Base-by-base conservation (phyloP, 2,329 filamentous ascomycete species). In the Alternaria sp. region DNA sequence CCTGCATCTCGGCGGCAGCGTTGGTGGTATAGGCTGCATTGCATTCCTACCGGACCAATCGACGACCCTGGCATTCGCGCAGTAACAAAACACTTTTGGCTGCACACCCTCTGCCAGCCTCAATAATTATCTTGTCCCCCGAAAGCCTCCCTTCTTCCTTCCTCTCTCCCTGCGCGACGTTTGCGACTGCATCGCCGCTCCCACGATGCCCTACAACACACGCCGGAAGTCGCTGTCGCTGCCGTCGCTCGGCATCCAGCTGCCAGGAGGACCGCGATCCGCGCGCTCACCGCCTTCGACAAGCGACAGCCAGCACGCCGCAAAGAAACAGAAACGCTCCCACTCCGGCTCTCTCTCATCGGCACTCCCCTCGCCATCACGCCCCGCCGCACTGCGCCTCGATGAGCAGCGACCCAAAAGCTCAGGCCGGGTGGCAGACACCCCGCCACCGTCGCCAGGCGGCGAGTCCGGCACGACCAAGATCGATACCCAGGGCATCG, bases 201-300 rank as follows among this genome's bases (percentile, higher is more conserved):
- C 43, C 64, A 83, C 73, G 75, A 97, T 97, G 93, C 92, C 91
- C 78, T 97, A 97, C 87, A 97, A 97, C 82, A 98, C 95, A 72
- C 92, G 95, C 83, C 91, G 94, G 82, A 98, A 98, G 86, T 97
- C 94, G 78, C 85, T 99, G 71, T 97, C 94, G 67, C 86, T 98
- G 77, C 92, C 93, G 64, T 96, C 94, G 71, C 87, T 98, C 75
- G 96, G 96, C 79, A 97, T 98, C 74, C 92, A 96, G 75, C 86
- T 97, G 58, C 89, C 89, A 59, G 76, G 76, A 63, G 75, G 58
- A 46, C 86, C 86, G 69, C 85, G 87, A 76, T 78, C 83, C 61
- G 74, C 74, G 50, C 86, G 87, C 73, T 87, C 87, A 77, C 85
- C 85, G 69, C 87, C 87, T 68, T 80, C 84, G 50, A 67, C 67